Base-by-base conservation (phyloP, 305 asterid genomes). In the Fraxinus ornus region DNA sequence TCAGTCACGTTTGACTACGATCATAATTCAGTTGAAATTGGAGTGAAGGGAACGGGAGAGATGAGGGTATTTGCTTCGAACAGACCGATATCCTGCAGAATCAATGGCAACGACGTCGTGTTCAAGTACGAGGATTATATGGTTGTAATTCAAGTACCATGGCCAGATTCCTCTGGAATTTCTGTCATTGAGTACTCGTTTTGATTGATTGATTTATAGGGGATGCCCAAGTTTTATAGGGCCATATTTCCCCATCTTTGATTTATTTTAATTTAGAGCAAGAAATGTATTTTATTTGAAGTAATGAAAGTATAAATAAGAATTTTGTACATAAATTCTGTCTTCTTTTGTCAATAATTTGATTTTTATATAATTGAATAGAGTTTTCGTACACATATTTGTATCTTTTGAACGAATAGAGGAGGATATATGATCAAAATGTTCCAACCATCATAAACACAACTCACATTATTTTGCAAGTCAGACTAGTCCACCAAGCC, bases 31-130 rank as follows among this genome's bases (percentile, higher is more conserved):
- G 93, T 90, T 35, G 72, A 83, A 47, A 76, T 93, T 30, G 94
- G 85, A 72, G 91, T 93, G 71, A 92, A 87, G 64, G 98, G 98
- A 55, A 77, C 78, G 19, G 98, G 98, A 36, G 97, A 91, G 79
- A 89, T 93, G 97, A 90, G 90, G 88, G 89, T 76, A 21, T 93
- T 60, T 79, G 92, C 98, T 72, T 91, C 98, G 1, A 81, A 85
- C 80, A 91, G 80, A n/a, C 97, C 98, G 4, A 76, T 19, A 75
- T 80, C 74, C 5, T 90, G 94, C 60, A 89, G 66, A 7, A 80
- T 93, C 70, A 91, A 90, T 76, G 93, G 94, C 1, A 82, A 13
- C 5, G 83, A 74, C 19, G 93, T 86, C 55, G 52, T 84, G 1
- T 91, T 92, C 37, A 86, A 3, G 83, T 95, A 90, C 22, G 91